Conservation (phyloP, 345 rosid genomes). For the Heritiera fomes region DNA sequence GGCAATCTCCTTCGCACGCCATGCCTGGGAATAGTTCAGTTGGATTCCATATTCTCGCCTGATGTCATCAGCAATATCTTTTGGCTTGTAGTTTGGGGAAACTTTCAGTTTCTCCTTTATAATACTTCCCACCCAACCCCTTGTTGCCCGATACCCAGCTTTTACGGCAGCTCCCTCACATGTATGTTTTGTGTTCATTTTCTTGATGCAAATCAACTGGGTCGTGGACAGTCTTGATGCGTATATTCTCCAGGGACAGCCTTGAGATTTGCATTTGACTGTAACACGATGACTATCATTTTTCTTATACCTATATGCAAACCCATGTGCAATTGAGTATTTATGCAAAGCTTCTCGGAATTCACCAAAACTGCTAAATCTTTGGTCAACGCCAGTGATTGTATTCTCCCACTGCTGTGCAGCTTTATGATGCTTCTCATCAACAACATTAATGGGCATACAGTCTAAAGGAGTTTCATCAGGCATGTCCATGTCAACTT, state of each 20-base stretch:
- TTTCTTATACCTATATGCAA: conserved; percentile 88
- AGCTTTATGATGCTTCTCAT: conserved; percentile 58
- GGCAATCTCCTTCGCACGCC: conserved; percentile 93
- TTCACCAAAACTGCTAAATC: conserved; percentile 75
- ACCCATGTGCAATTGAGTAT: conserved; percentile 84
- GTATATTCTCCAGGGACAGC: conserved; percentile 94
- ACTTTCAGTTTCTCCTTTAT: conserved; percentile 84
- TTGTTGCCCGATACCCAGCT: conserved; percentile 82
- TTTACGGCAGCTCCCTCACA: conserved; percentile 81
- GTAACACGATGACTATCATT: conserved; percentile 87
- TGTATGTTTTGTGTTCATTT: conserved; percentile 77
- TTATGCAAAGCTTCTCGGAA: conserved; percentile 91
- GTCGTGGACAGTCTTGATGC: conserved; percentile 85
- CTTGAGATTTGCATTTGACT: conserved; percentile 83
- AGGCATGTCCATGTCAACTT: conserved; percentile 32
- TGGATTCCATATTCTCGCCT: conserved; percentile 88
- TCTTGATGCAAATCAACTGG: conserved; percentile 79
- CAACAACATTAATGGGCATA: conserved; percentile 35
- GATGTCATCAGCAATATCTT: conserved; percentile 88
- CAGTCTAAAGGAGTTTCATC: conserved; percentile 46
- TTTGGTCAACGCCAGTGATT: conserved; percentile 88
- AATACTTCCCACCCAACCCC: conserved; percentile 94
- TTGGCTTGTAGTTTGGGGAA: conserved; percentile 85
- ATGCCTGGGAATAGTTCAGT: conserved; percentile 86
- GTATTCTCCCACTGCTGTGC: conserved; percentile 85